A percentile compares a stretch with the other conserved stretches of the same genome.
Evolutionary conservation across 306 rosid species (phyloP).

Genomic region (Trifolium dubium): DNA sequence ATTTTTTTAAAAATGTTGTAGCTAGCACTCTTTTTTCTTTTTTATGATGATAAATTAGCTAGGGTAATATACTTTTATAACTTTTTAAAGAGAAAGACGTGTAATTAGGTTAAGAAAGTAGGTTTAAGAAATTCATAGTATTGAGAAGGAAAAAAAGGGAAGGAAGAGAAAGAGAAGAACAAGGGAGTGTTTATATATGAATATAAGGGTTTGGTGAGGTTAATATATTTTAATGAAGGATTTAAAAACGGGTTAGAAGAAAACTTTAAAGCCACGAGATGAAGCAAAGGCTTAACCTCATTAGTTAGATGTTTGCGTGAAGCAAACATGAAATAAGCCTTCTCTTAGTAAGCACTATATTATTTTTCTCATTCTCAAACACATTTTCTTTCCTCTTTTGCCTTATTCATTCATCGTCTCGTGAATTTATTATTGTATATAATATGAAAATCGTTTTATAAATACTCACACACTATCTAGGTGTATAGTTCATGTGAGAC

Average conservation of each 20-base stretch:
- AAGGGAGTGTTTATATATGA: slow-evolving; percentile 25
- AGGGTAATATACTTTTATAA: background rate
- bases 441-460: background rate
- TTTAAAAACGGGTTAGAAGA: slow-evolving; percentile 41
- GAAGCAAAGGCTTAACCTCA: slow-evolving; percentile 70
- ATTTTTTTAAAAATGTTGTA: slow-evolving; percentile 23
- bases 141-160: background rate
- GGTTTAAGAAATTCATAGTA: slow-evolving; percentile 22
- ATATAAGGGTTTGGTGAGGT: slow-evolving; percentile 64
- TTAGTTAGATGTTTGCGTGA: slow-evolving; percentile 92
- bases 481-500: slow-evolving; percentile 29
- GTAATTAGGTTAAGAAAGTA: slow-evolving; percentile 25
- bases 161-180: slow-evolving; percentile 8
- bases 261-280: slow-evolving; percentile 96
- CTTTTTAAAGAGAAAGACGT: background rate
- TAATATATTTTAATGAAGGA: slow-evolving; percentile 44
- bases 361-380: slow-evolving; percentile 25
- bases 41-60: background rate
- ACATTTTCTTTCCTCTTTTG: slow-evolving; percentile 21
- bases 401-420: slow-evolving; percentile 35
- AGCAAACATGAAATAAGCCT: slow-evolving; percentile 83
- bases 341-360: slow-evolving; percentile 38
- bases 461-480: background rate
- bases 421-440: slow-evolving; percentile 24
- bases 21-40: background rate